Evolutionary conservation across 2,329 filamentous ascomycete species (phyloP), one percentile per base, ranked within the genome.

Genomic region (Cladobotryum protrusum): DNA sequence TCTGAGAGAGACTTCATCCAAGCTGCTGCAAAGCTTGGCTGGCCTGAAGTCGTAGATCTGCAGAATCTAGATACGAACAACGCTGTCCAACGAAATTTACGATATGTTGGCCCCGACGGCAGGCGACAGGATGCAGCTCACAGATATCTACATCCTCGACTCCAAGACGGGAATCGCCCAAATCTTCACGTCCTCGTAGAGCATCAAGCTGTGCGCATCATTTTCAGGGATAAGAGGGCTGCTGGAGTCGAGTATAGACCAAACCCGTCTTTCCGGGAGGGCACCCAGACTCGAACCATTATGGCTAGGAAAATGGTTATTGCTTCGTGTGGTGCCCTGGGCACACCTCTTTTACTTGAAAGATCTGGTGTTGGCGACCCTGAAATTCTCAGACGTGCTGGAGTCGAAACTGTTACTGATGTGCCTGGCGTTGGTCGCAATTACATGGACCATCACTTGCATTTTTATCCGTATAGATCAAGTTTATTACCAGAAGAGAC

Each of bases 341-440:
- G 71, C 2, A 75, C 75, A 0, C 76, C 78, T 1, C 63, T 65
- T 0, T 68, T 84, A 5, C 71, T 84, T 1, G 78, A 84, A 59
- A 69, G 80, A 18, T 84, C 81, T 2, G 81, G 81, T 8, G 57
- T 85, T 8, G 79, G 77, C 17, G 68, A 70, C 45, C 64, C 67
- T 2, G 67, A 72, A 3, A 63, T 82, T 11, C 61, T 73, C 13
- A 53, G 62, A 29, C 54, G 56, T 13, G 67, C 65, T 1, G 75
- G 74, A 2, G 73, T 83, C 8, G 66, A 72, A 2, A 61, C 75
- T 2, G 61, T 79, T 2, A 66, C 72, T 12, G 70, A 79, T 52
- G 64, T 82, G 2, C 33, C 52, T 2, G 73, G 75, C 0, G 78
- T 81, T 54, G 78, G 78, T 3, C 58, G 68, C 41, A 62, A 70